phyloP scores from a whole-genome alignment of 768 basidiomycete species.

The Lactarius hatsudake region DNA sequence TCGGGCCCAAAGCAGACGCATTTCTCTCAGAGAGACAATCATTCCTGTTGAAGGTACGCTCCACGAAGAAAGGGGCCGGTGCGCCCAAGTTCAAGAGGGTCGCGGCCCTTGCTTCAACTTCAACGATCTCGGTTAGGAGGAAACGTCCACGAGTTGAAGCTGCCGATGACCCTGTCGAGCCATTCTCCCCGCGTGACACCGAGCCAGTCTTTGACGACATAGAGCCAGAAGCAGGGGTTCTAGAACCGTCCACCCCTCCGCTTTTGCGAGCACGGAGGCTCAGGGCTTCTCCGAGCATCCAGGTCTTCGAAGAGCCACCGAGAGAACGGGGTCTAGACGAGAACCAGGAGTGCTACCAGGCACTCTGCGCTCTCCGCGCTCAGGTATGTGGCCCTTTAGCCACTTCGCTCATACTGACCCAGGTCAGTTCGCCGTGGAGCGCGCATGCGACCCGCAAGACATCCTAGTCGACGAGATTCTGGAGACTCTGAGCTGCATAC shows the following conservation, averaged over 20 bases:
- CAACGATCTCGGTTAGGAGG: conserved; percentile 14
- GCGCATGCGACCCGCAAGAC: conserved; percentile 32
- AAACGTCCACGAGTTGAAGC: background rate
- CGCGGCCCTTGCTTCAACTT: background rate
- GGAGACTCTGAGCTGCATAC: conserved; percentile 38
- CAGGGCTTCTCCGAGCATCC: conserved; percentile 11
- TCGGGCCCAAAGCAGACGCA: conserved; percentile 15
- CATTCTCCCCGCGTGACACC: conserved; percentile 5
- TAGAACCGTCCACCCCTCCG: conserved; percentile 2
- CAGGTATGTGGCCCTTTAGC: conserved; percentile 15
- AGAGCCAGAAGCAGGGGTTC: conserved; percentile 2
- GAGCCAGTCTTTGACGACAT: conserved; percentile 19
- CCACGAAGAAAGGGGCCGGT: background rate
- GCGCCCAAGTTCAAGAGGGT: background rate
- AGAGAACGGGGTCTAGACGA: background rate
- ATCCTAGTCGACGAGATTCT: conserved; percentile 38
- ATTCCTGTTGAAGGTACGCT: conserved; percentile 17
- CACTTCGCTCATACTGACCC: background rate
- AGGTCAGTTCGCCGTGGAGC: conserved; percentile 6
- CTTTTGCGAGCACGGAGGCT: conserved; percentile 7
- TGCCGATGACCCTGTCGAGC: conserved; percentile 15
- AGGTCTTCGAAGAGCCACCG: conserved; percentile 1
- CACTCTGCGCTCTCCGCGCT: conserved; percentile 18
- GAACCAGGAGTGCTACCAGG: conserved; percentile 14
- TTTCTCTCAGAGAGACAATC: conserved; percentile 7